Conservation (phyloP, 495 filamentous ascomycete genomes). For the Aspergillus homomorphus region DNA sequence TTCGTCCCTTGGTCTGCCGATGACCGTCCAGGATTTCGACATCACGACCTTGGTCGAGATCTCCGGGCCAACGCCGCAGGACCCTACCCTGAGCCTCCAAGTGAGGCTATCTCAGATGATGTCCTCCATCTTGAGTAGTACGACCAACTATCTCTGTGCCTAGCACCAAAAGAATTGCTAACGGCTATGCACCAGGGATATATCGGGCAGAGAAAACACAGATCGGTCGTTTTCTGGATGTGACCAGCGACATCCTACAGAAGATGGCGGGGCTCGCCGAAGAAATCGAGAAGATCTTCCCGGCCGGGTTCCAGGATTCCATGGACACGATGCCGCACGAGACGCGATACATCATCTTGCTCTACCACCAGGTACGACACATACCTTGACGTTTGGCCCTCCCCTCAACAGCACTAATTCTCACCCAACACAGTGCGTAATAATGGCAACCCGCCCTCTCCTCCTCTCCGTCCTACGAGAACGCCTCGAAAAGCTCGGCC, state of each 20-base stretch:
- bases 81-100: slow-evolving; percentile 30
- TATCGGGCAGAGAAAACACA: slow-evolving; percentile 35
- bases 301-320: slow-evolving; percentile 22
- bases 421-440: slow-evolving; percentile 27
- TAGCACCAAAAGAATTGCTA: no score
- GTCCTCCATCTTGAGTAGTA: slow-evolving; percentile 27
- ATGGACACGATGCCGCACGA: slow-evolving; percentile 32
- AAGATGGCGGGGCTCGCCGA: slow-evolving; percentile 31
- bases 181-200: background rate
- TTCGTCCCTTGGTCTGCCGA: slow-evolving; percentile 34
- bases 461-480: slow-evolving; percentile 35
- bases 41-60: slow-evolving; percentile 31
- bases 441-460: slow-evolving; percentile 37
- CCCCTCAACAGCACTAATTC: background rate
- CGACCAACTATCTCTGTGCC: no score
- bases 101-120: slow-evolving; percentile 30
- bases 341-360: slow-evolving; percentile 32
- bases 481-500: slow-evolving; percentile 26
- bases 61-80: slow-evolving; percentile 15
- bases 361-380: slow-evolving; percentile 36
- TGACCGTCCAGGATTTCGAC: slow-evolving; percentile 33
- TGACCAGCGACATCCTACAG: slow-evolving; percentile 32
- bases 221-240: slow-evolving; percentile 32
- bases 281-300: slow-evolving; percentile 33
- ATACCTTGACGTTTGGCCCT: no score